Conservation (phyloP, 768 basidiomycete species). For the Hericium coralloides region DNA sequence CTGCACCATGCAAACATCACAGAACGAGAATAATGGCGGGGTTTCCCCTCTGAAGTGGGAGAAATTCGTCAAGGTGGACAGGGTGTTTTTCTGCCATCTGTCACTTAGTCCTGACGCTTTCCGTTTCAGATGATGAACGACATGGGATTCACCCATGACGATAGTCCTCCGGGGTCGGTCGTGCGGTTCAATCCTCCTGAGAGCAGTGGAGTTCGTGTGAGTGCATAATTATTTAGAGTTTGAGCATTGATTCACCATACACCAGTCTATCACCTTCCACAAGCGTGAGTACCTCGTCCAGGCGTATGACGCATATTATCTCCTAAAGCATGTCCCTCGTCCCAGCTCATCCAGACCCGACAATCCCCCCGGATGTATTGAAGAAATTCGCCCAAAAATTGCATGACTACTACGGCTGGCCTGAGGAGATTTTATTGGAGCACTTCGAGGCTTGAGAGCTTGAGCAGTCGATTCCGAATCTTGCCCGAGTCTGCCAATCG, state of each 20-base stretch:
- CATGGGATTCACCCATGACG: constrained; percentile 22
- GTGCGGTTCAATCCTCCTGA: constrained; percentile 23
- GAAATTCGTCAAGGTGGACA: constrained; percentile 21
- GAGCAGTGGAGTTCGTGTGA: constrained; percentile 7
- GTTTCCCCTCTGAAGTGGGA: constrained; percentile 23
- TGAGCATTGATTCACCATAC: not conserved
- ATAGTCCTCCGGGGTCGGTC: constrained; percentile 22
- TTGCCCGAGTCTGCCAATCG: no score
- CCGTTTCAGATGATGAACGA: constrained; percentile 19
- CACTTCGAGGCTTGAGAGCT: not conserved
- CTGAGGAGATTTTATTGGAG: constrained; percentile 16
- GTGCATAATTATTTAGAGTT: not conserved
- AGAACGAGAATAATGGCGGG: not conserved
- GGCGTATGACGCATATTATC: not conserved
- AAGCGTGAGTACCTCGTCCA: constrained; percentile 14
- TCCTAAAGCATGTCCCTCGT: no score
- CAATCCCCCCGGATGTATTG: constrained; percentile 17
- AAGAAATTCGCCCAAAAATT: constrained; percentile 18
- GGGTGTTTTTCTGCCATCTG: constrained; percentile 7
- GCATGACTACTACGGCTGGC: constrained; percentile 21
- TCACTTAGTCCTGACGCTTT: not conserved
- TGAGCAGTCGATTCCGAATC: no score
- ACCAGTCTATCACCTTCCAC: constrained; percentile 21
- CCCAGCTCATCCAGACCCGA: constrained; percentile 21
- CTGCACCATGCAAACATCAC: no score